Evolutionary conservation across 2,329 filamentous ascomycete genomes (phyloP).

Genomic region (Penicillium griseofulvum): DNA sequence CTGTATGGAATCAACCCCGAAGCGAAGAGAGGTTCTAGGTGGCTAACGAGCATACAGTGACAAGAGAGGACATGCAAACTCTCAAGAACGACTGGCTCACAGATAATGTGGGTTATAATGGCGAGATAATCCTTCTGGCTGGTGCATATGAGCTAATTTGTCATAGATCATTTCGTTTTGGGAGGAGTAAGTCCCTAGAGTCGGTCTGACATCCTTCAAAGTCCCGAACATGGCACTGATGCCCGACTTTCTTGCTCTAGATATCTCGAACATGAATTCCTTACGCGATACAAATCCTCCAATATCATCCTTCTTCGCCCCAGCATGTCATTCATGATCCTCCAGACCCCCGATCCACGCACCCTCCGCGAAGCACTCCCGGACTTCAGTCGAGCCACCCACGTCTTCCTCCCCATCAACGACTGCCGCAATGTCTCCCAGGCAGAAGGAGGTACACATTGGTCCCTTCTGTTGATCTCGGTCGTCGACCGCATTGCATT

Average conservation of each 20-base stretch:
- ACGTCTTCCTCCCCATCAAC: conserved; percentile 95
- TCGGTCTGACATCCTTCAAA: background rate
- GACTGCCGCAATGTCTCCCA: conserved; percentile 72
- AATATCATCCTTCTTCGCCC: conserved; percentile 88
- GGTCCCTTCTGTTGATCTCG: conserved; percentile 88
- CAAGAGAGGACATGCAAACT: conserved; percentile 81
- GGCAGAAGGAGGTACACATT: conserved; percentile 90
- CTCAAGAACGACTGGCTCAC: conserved; percentile 94
- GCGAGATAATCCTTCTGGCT: conserved; percentile 3
- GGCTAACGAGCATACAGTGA: conserved; percentile 57
- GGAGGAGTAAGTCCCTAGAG: conserved; percentile 69
- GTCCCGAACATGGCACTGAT: conserved; percentile 10
- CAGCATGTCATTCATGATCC: conserved; percentile 87
- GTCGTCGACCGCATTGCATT: conserved; percentile 88
- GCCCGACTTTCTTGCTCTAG: conserved; percentile 31
- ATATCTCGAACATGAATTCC: conserved; percentile 85
- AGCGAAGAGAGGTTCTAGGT: background rate
- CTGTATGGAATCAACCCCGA: conserved; percentile 46
- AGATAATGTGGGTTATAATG: conserved; percentile 68
- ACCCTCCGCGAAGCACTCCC: conserved; percentile 69
- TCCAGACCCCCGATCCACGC: conserved; percentile 64
- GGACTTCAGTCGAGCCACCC: conserved; percentile 74
- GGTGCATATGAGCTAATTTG: conserved; percentile 24
- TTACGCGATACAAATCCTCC: conserved; percentile 74
- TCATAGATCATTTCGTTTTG: conserved; percentile 88